Evolutionary conservation across 2,329 filamentous ascomycete genomes (phyloP), one percentile per base, ranked within the genome.

Genomic region (Colletotrichum sp.): DNA sequence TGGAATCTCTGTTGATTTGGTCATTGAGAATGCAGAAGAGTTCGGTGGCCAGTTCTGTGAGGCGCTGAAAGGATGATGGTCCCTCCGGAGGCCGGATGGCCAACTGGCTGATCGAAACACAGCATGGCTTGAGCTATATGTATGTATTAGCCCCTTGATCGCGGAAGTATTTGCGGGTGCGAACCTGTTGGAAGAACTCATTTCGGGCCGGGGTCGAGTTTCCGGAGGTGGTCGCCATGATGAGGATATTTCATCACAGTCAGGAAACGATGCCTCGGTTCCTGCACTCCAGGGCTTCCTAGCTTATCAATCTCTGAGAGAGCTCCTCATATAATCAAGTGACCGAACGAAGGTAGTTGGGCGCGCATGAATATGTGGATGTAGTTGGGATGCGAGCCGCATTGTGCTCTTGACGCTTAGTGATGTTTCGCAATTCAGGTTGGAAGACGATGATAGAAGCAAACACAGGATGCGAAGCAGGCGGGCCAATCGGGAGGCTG

Each of bases 121-220:
- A 93, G 78, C 85, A 88, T 81, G 92, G 91, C 83, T 93, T 93
- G 76, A 93, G 88, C 92, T 93, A 60, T 15, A 18, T n/a, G 34
- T 9, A 44, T 36, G 36, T 72, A 49, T 76, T 34, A 76, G 73
- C n/a, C 13, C 15, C 18, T 12, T 63, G 12, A 44, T 32, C 18
- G 4, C 12, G 28, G 5, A 18, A 30, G 12, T 18, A 26, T 30
- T 5, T 18, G 30, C 13, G 5, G 26, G 32, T 21, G 72, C 78
- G 24, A 57, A 84, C 85, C 79, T 84, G 81, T 65, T 85, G 81
- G 71, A 87, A 87, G 77, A 86, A 82, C 30, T 82, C 81, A 72
- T 84, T 84, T 62, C 85, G 81, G 39, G 73, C 76, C 9, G 65
- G 76, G 49, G 67, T 76, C 12, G 72, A 18, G 36, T 18, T 72